Percentiles rank a stretch among this genome's conserved stretches.
Conservation (phyloP, 2,329 filamentous ascomycete species). For the Monilinia fructicola region DNA sequence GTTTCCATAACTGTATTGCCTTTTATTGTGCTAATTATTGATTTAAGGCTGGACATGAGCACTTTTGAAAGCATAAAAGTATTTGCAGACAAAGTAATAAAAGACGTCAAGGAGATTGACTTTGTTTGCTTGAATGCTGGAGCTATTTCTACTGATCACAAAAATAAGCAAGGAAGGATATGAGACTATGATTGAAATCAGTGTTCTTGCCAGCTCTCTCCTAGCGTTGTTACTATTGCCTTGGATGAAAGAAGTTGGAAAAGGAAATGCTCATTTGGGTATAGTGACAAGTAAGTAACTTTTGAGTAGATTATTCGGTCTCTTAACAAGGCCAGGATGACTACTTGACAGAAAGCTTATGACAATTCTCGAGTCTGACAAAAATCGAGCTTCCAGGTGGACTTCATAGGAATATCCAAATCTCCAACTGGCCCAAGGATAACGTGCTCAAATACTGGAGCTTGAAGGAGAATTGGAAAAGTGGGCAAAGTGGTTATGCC, state of each 20-base stretch:
- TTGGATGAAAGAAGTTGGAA: slow-evolving; percentile 44
- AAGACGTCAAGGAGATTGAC: slow-evolving; percentile 35
- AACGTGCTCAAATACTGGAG: slow-evolving; percentile 31
- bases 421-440: slow-evolving; percentile 31
- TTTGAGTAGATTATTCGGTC: slow-evolving; percentile 9
- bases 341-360: not conserved
- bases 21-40: not conserved
- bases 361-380: not conserved
- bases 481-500: slow-evolving; percentile 28
- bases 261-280: slow-evolving; percentile 32
- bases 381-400: not conserved
- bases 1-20: too few relatives aligned
- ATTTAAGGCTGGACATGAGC: slow-evolving; percentile 32
- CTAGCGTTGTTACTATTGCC: slow-evolving; percentile 54
- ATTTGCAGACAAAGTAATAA: slow-evolving; percentile 33
- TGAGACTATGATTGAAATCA: slow-evolving; percentile 57
- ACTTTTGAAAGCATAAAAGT: slow-evolving; percentile 31
- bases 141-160: slow-evolving; percentile 28
- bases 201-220: slow-evolving; percentile 56
- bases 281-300: slow-evolving; percentile 33
- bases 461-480: slow-evolving; percentile 30
- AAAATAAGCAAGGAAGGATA: slow-evolving; percentile 44
- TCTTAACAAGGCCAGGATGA: not conserved
- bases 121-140: slow-evolving; percentile 40
- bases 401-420: slow-evolving; percentile 15